Conservation (phyloP, 75 land plant genomes). For the Picea glauca region DNA sequence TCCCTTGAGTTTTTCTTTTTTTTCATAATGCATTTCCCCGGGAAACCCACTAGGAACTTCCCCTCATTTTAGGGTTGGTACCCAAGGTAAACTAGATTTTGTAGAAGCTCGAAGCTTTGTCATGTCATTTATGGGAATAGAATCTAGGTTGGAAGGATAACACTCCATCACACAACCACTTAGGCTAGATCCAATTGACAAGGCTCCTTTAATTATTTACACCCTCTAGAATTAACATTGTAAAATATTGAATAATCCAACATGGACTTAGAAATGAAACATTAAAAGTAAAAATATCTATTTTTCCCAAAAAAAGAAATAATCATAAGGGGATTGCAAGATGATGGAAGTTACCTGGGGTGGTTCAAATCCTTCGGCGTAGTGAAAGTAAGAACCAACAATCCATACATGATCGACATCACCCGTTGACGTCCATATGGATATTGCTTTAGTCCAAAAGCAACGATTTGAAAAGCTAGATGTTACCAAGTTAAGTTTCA, state of each 20-base stretch:
- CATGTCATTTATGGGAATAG: too few species aligned
- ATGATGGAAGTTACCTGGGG: conserved; percentile 56
- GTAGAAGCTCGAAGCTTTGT: too few species aligned
- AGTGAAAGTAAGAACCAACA: conserved; percentile 94
- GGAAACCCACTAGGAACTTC: too few species aligned
- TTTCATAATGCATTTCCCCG: too few species aligned
- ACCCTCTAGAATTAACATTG: background rate
- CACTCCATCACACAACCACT: too few species aligned
- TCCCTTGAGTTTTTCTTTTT: too few species aligned
- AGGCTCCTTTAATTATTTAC: background rate
- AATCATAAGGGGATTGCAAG: conserved; percentile 2
- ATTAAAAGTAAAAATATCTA: background rate
- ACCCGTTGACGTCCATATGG: conserved; percentile 97
- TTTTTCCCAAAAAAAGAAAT: background rate
- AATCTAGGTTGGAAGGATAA: too few species aligned
- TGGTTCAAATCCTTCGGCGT: conserved; percentile 90
- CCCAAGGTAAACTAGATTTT: too few species aligned
- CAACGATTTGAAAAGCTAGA: conserved; percentile 92
- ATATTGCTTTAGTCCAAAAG: conserved; percentile 96
- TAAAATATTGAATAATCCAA: background rate
- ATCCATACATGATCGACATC: conserved; percentile 90
- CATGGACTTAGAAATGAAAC: background rate
- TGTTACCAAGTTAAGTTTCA: too few species aligned
- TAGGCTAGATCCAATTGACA: too few species aligned
- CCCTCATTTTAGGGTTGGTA: too few species aligned